Evolutionary conservation across 225 moss, liverwort and hornwort species (phyloP).

Genomic region (Pleurozium schreberi): DNA sequence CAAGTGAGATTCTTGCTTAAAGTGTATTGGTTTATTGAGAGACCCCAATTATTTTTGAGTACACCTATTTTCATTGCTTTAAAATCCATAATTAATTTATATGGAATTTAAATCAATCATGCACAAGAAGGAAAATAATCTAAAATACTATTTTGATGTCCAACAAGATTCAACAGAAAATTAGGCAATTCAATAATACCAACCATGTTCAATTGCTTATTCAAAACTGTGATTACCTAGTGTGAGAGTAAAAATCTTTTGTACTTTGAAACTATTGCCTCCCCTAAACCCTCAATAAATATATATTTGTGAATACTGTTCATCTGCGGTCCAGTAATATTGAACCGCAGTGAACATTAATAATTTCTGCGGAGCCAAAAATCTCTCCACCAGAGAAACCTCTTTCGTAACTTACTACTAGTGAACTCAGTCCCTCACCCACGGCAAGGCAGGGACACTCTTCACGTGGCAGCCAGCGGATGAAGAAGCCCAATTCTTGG

Average conservation of each 20-base stretch:
- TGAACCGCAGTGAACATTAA: not conserved
- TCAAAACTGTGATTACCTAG: not conserved
- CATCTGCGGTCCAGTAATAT: not conserved
- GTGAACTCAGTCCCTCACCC: not conserved
- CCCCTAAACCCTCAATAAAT: not conserved
- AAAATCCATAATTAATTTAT: not conserved
- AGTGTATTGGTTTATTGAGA: no score
- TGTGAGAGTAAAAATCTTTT: not conserved
- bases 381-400: not conserved
- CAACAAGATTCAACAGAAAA: not conserved
- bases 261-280: not conserved
- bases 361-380: not conserved
- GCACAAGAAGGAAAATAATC: not conserved
- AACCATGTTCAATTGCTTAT: not conserved
- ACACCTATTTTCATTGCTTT: not conserved
- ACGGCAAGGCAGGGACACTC: not conserved
- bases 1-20: no score
- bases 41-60: not conserved
- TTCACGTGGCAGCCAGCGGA: not conserved
- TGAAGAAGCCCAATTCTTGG: not conserved
- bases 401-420: no score
- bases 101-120: fast-evolving
- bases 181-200: not conserved
- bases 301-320: not conserved
- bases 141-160: not conserved